Evolutionary conservation across 225 moss, liverwort and hornwort species (phyloP).

Genomic region (Pseudoscleropodium purum): DNA sequence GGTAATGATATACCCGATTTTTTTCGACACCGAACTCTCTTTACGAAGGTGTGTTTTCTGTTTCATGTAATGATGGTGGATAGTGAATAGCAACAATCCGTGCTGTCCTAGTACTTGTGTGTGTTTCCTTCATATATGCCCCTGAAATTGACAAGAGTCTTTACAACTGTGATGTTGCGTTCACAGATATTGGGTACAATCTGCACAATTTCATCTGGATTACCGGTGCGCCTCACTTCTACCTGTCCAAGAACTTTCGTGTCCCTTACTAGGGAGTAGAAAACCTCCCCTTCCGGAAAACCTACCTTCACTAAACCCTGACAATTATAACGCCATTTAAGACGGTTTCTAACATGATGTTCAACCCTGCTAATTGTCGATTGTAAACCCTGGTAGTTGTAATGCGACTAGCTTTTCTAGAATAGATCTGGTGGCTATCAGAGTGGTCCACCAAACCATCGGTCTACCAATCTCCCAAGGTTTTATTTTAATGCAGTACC

Average conservation of each 20-base stretch:
- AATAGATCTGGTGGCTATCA: not conserved
- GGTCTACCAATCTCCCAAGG: not conserved
- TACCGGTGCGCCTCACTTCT: slow-evolving; percentile 42
- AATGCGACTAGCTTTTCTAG: not conserved
- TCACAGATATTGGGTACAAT: slow-evolving; percentile 73
- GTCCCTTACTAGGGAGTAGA: not conserved
- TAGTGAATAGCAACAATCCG: not conserved
- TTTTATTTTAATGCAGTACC: not conserved
- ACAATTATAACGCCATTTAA: not conserved
- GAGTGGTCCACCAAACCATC: not conserved
- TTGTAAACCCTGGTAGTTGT: not conserved
- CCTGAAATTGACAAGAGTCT: not conserved
- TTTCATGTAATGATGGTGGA: not conserved
- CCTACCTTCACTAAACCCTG: not conserved
- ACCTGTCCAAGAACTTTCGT: not conserved
- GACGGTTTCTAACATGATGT: not conserved
- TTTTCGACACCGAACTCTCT: slow-evolving; percentile 51
- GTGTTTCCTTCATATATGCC: not conserved
- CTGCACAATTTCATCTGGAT: slow-evolving; percentile 76
- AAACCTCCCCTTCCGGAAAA: not conserved
- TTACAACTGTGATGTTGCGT: not conserved
- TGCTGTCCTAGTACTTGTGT: not conserved
- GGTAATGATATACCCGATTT: slow-evolving; percentile 83
- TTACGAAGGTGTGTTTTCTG: slow-evolving; percentile 50
- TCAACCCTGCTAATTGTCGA: not conserved